Percentiles rank a stretch among this genome's conserved stretches.
phyloP scores from a whole-genome alignment of 345 rosid genomes.

The Salix koriyanagi region DNA sequence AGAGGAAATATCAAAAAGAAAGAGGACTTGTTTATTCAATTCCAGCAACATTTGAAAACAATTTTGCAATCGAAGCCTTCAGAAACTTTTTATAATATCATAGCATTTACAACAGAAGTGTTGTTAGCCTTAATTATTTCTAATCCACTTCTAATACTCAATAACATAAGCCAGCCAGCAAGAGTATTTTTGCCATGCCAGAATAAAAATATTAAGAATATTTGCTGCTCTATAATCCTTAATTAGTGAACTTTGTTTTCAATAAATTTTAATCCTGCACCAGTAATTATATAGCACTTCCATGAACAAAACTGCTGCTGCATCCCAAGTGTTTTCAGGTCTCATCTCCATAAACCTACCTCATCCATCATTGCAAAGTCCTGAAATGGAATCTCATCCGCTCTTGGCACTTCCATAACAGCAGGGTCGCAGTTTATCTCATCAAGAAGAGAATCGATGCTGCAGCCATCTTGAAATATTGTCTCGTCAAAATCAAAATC shows the following conservation, averaged over 20 bases:
- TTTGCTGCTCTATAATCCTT: no score
- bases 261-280: not conserved
- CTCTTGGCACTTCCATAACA: slow-evolving; percentile 18
- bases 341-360: slow-evolving; percentile 62
- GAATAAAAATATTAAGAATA: not conserved
- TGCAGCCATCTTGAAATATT: slow-evolving; percentile 56
- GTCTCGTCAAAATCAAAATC: slow-evolving; percentile 64
- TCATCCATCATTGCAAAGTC: slow-evolving; percentile 38
- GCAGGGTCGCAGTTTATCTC: slow-evolving; percentile 35
- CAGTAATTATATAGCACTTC: not conserved
- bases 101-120: not conserved
- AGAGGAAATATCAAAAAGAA: no score
- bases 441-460: slow-evolving; percentile 66
- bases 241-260: not conserved
- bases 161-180: not conserved
- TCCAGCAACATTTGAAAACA: not conserved
- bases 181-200: not conserved
- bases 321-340: slow-evolving; percentile 19
- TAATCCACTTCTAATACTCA: not conserved
- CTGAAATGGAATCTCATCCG: slow-evolving; percentile 10
- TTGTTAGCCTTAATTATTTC: not conserved
- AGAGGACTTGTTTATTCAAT: not conserved
- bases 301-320: not conserved
- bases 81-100: not conserved
- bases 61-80: not conserved